Conservation (phyloP, 768 basidiomycete genomes). For the Mycena pura region DNA sequence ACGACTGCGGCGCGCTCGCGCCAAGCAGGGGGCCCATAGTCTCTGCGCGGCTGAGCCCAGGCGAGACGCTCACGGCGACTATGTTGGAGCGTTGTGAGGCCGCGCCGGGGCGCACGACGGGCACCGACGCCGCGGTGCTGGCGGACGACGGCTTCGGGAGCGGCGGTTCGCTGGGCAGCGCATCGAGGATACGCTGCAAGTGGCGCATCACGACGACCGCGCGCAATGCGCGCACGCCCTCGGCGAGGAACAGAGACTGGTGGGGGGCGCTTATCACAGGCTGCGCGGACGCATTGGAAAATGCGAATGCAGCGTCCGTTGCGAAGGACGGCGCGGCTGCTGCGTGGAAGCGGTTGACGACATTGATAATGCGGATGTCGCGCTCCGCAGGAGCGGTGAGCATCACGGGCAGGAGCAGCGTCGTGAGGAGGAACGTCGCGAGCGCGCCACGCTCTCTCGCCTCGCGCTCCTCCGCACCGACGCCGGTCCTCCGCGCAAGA, state of each 20-base stretch:
- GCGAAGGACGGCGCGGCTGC: slow-evolving; percentile 56
- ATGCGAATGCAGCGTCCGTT: background rate
- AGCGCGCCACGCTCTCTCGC: slow-evolving; percentile 41
- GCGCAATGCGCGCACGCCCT: slow-evolving; percentile 71
- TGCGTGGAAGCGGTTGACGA: slow-evolving; percentile 90
- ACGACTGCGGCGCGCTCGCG: background rate
- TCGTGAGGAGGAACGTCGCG: slow-evolving; percentile 80
- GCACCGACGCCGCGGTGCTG: slow-evolving; percentile 29
- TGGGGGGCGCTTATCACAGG: slow-evolving; percentile 29
- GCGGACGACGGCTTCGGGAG: slow-evolving; percentile 38
- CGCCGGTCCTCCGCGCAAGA: slow-evolving; percentile 25
- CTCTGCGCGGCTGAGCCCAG: slow-evolving; percentile 77
- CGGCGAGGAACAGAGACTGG: slow-evolving; percentile 53
- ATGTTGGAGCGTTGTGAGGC: slow-evolving; percentile 83
- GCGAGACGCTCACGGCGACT: slow-evolving; percentile 73
- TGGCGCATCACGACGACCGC: slow-evolving; percentile 73
- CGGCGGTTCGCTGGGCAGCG: slow-evolving; percentile 66
- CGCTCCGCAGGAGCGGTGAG: slow-evolving; percentile 87
- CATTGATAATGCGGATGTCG: slow-evolving; percentile 87
- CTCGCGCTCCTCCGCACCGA: background rate
- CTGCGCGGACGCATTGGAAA: slow-evolving; percentile 23
- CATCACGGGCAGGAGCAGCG: slow-evolving; percentile 78
- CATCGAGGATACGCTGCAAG: slow-evolving; percentile 84
- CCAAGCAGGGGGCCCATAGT: slow-evolving; percentile 62
- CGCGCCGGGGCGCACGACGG: slow-evolving; percentile 46